These are phyloP conservation scores for Pyrrhoderma noxium DNA, from an alignment of 1,284 basidiomycete genomes.

Conservation along the genomic window DNA sequence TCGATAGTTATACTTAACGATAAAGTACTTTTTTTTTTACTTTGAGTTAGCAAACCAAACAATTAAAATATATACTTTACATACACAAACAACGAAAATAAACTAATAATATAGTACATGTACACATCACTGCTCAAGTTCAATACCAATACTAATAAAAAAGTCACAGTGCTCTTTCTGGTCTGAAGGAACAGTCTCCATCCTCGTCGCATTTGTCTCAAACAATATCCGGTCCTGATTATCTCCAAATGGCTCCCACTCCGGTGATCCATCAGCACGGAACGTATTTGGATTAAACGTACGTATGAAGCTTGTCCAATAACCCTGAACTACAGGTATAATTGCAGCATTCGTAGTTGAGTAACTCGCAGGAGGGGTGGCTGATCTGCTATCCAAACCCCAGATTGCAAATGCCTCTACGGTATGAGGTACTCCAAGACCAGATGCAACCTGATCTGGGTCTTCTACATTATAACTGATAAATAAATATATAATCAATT, in stretches of 20 bases:
- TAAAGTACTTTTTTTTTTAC: too few relatives aligned
- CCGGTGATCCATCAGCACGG: slow-evolving; percentile 10
- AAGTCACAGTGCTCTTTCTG: slow-evolving; percentile 19
- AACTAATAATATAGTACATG: too few relatives aligned
- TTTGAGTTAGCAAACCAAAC: too few relatives aligned
- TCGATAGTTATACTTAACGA: too few relatives aligned
- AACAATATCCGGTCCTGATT: slow-evolving; percentile 16
- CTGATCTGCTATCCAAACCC: slow-evolving; percentile 19
- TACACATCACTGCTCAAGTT: slow-evolving; percentile 19
- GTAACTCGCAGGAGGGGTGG: slow-evolving; percentile 17
- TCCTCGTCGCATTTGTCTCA: slow-evolving; percentile 21
- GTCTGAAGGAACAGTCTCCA: slow-evolving; percentile 19
- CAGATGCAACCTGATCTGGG: slow-evolving; percentile 15
- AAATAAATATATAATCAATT: neutral
- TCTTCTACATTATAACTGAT: slow-evolving; percentile 21
- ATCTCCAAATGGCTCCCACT: slow-evolving; percentile 15
- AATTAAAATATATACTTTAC: too few relatives aligned
- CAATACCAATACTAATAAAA: slow-evolving; percentile 17
- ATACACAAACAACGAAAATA: too few relatives aligned
- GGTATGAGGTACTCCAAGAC: slow-evolving; percentile 20
- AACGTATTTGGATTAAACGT: slow-evolving; percentile 17
- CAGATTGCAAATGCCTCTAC: slow-evolving; percentile 20
- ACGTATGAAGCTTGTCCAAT: slow-evolving; percentile 22
- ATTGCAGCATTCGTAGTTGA: slow-evolving; percentile 17
- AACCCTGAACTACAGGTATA: slow-evolving; percentile 19